Evolutionary conservation across 164 flowering plant genomes (phyloP), one percentile per base, ranked within the genome.

Genomic region (Piper longum): DNA sequence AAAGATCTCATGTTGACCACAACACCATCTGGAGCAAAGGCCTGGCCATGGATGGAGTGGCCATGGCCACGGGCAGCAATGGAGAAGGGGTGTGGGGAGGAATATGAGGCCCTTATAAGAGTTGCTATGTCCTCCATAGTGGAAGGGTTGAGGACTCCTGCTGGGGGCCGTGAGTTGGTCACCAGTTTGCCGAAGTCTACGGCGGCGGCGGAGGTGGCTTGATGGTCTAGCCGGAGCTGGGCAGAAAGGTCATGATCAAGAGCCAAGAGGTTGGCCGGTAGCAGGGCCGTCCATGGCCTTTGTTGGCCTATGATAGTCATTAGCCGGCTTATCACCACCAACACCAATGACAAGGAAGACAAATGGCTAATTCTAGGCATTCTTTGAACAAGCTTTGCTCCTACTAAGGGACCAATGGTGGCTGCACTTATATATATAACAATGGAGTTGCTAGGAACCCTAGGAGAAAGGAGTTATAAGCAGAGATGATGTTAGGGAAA

Each of bases 11-110:
- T 93, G n/a, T 93, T 74, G 12, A 93, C 73, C 1, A 93, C 92
- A 2, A 93, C 85, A 16, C 97, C 97, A 17, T 74, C 68, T 2
- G 11, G 63, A 3, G 88, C 85, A 81, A 79, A 76, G 45, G 99
- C 86, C 64, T 93, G 99, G 8, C 97, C 99, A 1, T 78, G 56
- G 45, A 76, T 59, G 1, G 95, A 88, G 67, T 93, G 99, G 65
- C 96, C 95, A 0, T 59, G 66, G 39, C 97, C 99, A 63, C 77
- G 75, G 2, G 95, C 90, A 0, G 97, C 81, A 0, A 93, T 58
- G 1, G 43, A 41, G 62, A 89, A 83, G 11, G 87, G 82, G 8
- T 60, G 4, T 4, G 68, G 18, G 5, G 69, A 67, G 16, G 66
- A 65, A 66, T 78, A 75, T 0, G 87, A 74, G 51, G 69, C 57